A percentile compares a stretch with the other conserved stretches of the same genome.
These are phyloP conservation scores for Cryphonectria naterciae DNA, from an alignment of 2,329 filamentous ascomycete genomes.

Conservation along the genomic window DNA sequence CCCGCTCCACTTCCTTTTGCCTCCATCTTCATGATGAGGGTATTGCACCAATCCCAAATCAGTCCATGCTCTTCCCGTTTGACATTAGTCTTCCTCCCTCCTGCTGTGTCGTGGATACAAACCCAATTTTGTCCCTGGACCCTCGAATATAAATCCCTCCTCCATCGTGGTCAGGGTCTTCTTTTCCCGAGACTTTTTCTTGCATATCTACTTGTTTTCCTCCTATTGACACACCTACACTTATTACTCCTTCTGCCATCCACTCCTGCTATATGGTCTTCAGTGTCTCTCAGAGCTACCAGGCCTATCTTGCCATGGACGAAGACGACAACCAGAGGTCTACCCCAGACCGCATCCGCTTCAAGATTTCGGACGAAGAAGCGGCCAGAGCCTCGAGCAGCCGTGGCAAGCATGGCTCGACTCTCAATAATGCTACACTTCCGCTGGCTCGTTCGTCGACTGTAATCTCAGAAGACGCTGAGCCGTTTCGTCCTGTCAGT, in stretches of 20 bases:
- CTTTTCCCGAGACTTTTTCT: background rate
- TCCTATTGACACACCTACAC: no score
- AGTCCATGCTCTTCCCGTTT: conserved; percentile 2
- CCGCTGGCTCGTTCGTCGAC: conserved; percentile 20
- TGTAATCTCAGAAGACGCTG: conserved; percentile 22
- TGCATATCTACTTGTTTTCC: background rate
- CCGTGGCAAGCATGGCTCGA: conserved; percentile 8
- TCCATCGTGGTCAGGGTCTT: background rate
- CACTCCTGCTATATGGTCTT: conserved; percentile 2
- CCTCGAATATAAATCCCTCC: conserved; percentile 21
- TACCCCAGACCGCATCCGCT: conserved; percentile 24
- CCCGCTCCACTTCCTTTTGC: conserved; percentile 6
- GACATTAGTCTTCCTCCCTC: background rate
- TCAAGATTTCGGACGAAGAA: conserved; percentile 21
- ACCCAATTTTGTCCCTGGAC: background rate
- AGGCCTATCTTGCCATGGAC: conserved; percentile 22
- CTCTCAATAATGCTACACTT: background rate
- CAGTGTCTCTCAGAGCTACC: conserved; percentile 21
- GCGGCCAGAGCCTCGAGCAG: background rate
- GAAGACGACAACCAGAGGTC: conserved; percentile 3
- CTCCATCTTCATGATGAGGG: conserved; percentile 2
- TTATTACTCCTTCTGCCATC: no score
- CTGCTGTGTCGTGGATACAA: background rate
- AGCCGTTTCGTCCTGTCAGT: conserved; percentile 15
- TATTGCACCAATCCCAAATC: background rate